Evolutionary conservation across 768 basidiomycete species (phyloP), one percentile per base, ranked within the genome.

Genomic region (Leccinum subtestaceum): DNA sequence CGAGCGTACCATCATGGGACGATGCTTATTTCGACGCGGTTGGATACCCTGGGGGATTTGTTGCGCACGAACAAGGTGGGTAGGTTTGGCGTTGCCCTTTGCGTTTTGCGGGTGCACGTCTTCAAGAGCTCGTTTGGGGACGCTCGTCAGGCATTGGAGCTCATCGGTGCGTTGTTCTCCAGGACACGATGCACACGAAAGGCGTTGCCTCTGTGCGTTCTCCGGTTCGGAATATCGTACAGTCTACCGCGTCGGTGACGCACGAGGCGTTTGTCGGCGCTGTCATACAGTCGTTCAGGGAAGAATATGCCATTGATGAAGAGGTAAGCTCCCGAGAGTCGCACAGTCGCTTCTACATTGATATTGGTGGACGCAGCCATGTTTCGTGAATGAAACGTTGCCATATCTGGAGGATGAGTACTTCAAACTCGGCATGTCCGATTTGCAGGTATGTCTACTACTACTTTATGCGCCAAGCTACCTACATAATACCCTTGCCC

Each of bases 1-100:
- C 81, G 97, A 29, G 94, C 95, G 7, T 98, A 98, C 75, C 96
- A 98, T 66, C 97, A 99, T 65, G 97, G 97, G 0, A 99, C 97
- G 15, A 99, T 99, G 97, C 83, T 99, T 27, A 89, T 98, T 21
- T 88, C 91, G 8, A 93, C 94, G 3, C 75, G 80, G 49, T 80
- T 98, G 29, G 77, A 81, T 34, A 80, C 83, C 6, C 76, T 99
- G 8, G 89, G 91, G 0, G 83, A 89, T 60, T 74, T 93, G 10
- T 77, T 98, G 52, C 83, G 78, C 12, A 78, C 81, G 0, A 75
- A 81, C 55, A 89, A 90, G 76, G 92, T 90, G 60, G 57, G 78
- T 90, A 59, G 55, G 78, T 4, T 4, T 21, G 52, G 29, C 27
- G 46, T 53, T 55, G 5, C 1, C 29, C 13, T n/a, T 32, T 32